Evolutionary conservation across 1,284 basidiomycete genomes (phyloP), one percentile per base, ranked within the genome.

Genomic region (Sanghuangporus baumii): DNA sequence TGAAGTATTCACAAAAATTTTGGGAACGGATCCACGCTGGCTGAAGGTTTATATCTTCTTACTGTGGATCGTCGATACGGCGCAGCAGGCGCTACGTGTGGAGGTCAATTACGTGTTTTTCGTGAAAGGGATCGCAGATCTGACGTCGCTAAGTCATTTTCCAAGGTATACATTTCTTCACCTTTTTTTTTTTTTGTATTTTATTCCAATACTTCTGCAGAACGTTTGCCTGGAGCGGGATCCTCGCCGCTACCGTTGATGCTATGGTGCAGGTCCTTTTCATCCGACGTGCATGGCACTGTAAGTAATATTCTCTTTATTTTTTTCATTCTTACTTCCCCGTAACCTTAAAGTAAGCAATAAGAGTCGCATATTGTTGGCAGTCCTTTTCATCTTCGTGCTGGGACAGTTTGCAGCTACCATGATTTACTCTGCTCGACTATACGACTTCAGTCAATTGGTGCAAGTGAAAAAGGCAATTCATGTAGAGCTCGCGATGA

Each of bases 401-500:
- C 7, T 16, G 16, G 56, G 18, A 6, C 38, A 47, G 20, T 18
- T 62, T 14, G 18, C 26, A 6, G 2, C 36, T 23, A 47, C 5
- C 20, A 8, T 50, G 12, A 16, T 34, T 16, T 47, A 20, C 67
- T 70, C 69, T 68, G 66, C 31, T 18, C 18, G 37, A 7, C 16
- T 43, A 3, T 52, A 12, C 11, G 14, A 12, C n/a, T 41, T 50
- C 9, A 40, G 34, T 46, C 23, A 34, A 9, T 3, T 31, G 3
- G 20, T 6, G 11, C 20, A 48, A 18, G 7, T 48, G 18, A 16
- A 23, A 16, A 70, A 69, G 93, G 74, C 16, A 16, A 3, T 90
- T 94, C 20, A 94, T 94, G 5, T 46, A 12, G 23, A 26, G 18
- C 34, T n/a, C 6, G 46, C 52, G 8, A 6, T 52, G 18, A 59